phyloP scores from a whole-genome alignment of 163 green algal species.

The Scenedesmus sp. region DNA sequence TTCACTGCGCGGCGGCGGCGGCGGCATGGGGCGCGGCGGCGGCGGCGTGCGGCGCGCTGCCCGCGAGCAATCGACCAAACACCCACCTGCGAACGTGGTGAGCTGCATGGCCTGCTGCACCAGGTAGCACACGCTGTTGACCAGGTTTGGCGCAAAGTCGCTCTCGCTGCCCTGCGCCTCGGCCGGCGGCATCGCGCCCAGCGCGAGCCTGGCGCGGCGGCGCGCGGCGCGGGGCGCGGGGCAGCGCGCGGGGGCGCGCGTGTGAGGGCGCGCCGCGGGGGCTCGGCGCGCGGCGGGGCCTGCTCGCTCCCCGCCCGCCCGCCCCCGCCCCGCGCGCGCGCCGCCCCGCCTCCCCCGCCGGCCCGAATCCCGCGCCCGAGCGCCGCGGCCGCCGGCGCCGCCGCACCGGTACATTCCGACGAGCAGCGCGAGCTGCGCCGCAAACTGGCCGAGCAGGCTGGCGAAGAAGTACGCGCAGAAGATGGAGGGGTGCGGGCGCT shows the following conservation, averaged over 20 bases:
- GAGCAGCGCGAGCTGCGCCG: slow-evolving; percentile 85
- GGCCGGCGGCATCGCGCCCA: slow-evolving; percentile 61
- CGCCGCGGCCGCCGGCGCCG: neutral
- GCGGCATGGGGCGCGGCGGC: too few species aligned
- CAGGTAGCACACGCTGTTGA: slow-evolving; percentile 98
- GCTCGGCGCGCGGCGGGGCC: too few species aligned
- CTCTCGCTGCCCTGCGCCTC: slow-evolving; percentile 80
- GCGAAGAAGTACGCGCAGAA: slow-evolving; percentile 95
- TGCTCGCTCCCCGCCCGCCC: too few species aligned
- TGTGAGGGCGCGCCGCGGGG: too few species aligned
- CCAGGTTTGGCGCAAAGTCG: slow-evolving; percentile 97
- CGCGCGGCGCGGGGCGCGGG: too few species aligned
- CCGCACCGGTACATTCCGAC: slow-evolving; percentile 70
- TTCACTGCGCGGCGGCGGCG: too few species aligned
- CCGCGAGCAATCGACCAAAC: too few species aligned
- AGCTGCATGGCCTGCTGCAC: slow-evolving; percentile 80
- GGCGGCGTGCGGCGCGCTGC: too few species aligned
- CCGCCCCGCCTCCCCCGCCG: too few species aligned
- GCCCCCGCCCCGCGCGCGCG: too few species aligned
- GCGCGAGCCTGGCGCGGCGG: slow-evolving; percentile 54
- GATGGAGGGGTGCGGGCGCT: slow-evolving; percentile 90
- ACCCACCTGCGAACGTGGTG: slow-evolving; percentile 96
- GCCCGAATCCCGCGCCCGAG: too few species aligned
- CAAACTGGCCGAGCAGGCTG: slow-evolving; percentile 94
- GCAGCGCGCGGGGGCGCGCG: too few species aligned